A percentile compares a stretch with the other conserved stretches of the same genome.
These are phyloP conservation scores for Lycium ferocissimum DNA, from an alignment of 257 asterid genomes.

Conservation along the genomic window DNA sequence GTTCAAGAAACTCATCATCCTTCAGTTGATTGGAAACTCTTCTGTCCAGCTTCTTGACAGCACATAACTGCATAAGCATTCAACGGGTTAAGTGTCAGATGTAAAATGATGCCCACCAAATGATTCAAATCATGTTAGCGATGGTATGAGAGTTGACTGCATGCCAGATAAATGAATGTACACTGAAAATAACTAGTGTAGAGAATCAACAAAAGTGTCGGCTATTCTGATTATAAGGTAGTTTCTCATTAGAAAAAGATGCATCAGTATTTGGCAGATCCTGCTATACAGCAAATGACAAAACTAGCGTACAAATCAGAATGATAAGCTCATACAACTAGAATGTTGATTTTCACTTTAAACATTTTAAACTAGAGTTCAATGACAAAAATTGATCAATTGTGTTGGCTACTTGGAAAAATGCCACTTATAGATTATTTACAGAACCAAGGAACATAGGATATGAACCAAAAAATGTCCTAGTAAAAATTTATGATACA, in stretches of 20 bases:
- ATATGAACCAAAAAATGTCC: neutral
- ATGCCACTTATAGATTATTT: neutral
- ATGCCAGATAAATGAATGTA: slow-evolving; percentile 13
- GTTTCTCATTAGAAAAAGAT: slow-evolving; percentile 2
- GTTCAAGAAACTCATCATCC: slow-evolving; percentile 84
- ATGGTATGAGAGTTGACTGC: neutral
- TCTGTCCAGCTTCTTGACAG: slow-evolving; percentile 86
- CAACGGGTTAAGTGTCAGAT: slow-evolving; percentile 27
- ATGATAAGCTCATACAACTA: neutral
- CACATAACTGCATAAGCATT: slow-evolving; percentile 67
- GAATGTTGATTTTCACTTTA: slow-evolving; percentile 6
- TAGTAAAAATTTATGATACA: neutral
- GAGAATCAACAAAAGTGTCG: neutral
- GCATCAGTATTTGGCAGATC: slow-evolving; percentile 22
- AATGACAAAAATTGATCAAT: slow-evolving; percentile 11
- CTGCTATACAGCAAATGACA: slow-evolving; percentile 9
- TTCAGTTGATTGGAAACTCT: slow-evolving; percentile 75
- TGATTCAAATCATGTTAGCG: slow-evolving; percentile 12
- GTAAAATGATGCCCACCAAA: neutral
- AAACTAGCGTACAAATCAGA: slow-evolving; percentile 19
- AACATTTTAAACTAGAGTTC: neutral
- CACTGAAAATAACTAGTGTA: neutral
- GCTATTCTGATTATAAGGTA: slow-evolving; percentile 7
- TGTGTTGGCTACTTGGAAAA: neutral
- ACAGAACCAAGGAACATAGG: neutral